Percentiles rank a stretch among this genome's conserved stretches.
Evolutionary conservation across 805 yeast genomes (phyloP).

Genomic region (Suhomyces prunicola): DNA sequence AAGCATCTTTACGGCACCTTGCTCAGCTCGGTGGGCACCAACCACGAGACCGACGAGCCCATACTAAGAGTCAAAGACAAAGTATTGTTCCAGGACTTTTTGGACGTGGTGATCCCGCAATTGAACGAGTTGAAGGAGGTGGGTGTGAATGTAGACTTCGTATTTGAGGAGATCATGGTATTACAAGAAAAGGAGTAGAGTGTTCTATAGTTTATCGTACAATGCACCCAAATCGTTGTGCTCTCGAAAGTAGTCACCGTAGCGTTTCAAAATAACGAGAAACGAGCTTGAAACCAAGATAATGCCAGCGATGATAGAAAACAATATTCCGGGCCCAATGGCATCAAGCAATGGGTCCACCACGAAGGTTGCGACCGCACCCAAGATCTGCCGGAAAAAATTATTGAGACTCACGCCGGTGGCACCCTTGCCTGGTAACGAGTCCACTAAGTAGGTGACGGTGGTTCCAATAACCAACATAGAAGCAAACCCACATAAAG

Average conservation of each 20-base stretch:
- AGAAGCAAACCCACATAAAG: conserved; percentile 75
- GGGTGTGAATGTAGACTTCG: conserved; percentile 73
- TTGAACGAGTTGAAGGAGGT: conserved; percentile 56
- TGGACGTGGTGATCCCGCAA: conserved; percentile 54
- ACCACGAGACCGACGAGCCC: conserved; percentile 23
- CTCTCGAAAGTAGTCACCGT: conserved; percentile 63
- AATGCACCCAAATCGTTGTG: conserved; percentile 54
- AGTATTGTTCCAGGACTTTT: conserved; percentile 40
- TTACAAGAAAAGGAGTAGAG: conserved; percentile 3
- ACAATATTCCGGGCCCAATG: conserved; percentile 68
- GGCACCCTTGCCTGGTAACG: conserved; percentile 84
- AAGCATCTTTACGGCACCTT: conserved; percentile 67
- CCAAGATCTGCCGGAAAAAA: conserved; percentile 66
- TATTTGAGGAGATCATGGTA: conserved; percentile 45
- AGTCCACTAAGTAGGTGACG: conserved; percentile 76
- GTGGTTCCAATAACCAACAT: conserved; percentile 83
- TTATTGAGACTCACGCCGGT: conserved; percentile 86
- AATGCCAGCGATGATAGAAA: conserved; percentile 62
- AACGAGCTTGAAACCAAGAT: conserved; percentile 42
- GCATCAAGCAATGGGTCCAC: conserved; percentile 68
- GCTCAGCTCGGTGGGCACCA: conserved; percentile 36
- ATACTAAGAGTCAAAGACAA: conserved; percentile 32
- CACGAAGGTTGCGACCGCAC: conserved; percentile 72
- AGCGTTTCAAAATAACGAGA: conserved; percentile 47
- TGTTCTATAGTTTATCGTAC: conserved; percentile 46